Base-by-base conservation (phyloP, 1,284 basidiomycete genomes). In the Malassezia caprae region DNA sequence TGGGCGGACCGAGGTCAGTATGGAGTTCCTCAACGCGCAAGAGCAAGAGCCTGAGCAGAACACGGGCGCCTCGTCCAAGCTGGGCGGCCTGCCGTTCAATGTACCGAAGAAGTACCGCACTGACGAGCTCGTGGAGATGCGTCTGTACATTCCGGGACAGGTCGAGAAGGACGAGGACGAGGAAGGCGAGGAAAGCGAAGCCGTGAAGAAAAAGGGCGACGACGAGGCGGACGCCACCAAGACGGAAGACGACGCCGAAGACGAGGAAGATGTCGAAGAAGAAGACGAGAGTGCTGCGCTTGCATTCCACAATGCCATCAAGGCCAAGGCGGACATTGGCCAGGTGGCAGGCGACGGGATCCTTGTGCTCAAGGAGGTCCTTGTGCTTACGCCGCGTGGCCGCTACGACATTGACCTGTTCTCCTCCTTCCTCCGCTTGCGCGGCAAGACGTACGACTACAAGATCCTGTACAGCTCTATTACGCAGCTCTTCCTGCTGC, bases 391-490 rank as follows among this genome's bases (percentile, higher is more conserved):
- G 0, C 94, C 94, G 21, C 83, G 79, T 76, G 93, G 93, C 53
- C 85, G 90, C 56, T 96, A 93, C 77, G 91, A 96, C 67, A 85
- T 98, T 76, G 94, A 98, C 77, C 91, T 98, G 84, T 96, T 90
- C 80, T 83, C 84, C 37, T 87, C 89, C 44, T 96, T 93, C 77
- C 77, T 99, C 68, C 85, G 94, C 39, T 78, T 98, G 28, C 85
- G 91, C 37, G 94, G 94, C 58, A 96, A 96, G 78, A 96, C 90
- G 2, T 98, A 98, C 78, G 94, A 99, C 77, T 98, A 99, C 81
- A 94, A 96, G 77, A 88, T 99, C 56, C 81, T 89, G 26, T 96
- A 93, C 77, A 82, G 82, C 39, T 88, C 86, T 61, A 90, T 98
- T 65, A 85, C 87, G 42, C 82, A 84, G 60, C 79, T 98, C 21